Conservation (phyloP, 805 yeast species). For the Hanseniaspora vineae region DNA sequence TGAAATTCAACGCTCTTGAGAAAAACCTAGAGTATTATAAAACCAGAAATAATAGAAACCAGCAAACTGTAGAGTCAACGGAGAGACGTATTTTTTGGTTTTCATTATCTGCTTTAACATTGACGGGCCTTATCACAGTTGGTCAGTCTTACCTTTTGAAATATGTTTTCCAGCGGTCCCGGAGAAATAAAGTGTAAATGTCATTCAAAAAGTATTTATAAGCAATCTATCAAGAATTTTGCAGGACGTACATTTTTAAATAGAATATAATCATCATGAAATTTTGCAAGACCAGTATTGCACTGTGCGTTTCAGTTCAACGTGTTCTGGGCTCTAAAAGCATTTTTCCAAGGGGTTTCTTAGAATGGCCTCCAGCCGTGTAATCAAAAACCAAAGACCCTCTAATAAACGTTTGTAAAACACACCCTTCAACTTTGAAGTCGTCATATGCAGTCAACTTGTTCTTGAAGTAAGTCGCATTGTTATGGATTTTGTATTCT, state of each 20-base stretch:
- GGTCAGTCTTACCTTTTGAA: slow-evolving; percentile 59
- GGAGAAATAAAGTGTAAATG: slow-evolving; percentile 37
- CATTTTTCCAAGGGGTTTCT: slow-evolving; percentile 43
- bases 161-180: slow-evolving; percentile 56
- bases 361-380: slow-evolving; percentile 38
- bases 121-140: slow-evolving; percentile 57
- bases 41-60: slow-evolving; percentile 84
- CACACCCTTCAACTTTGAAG: slow-evolving; percentile 52
- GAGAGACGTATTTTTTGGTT: slow-evolving; percentile 51
- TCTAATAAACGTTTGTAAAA: slow-evolving; percentile 66
- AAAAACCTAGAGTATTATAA: slow-evolving; percentile 67
- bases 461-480: slow-evolving; percentile 60
- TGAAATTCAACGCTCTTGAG: slow-evolving; percentile 42
- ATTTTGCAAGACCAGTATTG: too few species aligned
- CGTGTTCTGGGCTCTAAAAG: slow-evolving; percentile 44
- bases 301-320: too few species aligned
- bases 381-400: slow-evolving; percentile 56
- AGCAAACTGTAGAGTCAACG: slow-evolving; percentile 58
- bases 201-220: not conserved
- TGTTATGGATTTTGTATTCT: slow-evolving; percentile 37
- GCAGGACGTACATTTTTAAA: slow-evolving; percentile 1
- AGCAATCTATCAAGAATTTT: not conserved
- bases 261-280: too few species aligned
- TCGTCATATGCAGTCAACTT: slow-evolving; percentile 84
- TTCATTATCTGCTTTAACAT: slow-evolving; percentile 49